Percentiles rank a stretch among this genome's conserved stretches.
Evolutionary conservation across 2,329 filamentous ascomycete genomes (phyloP).

Genomic region (Calonectria pseudoturangicola): DNA sequence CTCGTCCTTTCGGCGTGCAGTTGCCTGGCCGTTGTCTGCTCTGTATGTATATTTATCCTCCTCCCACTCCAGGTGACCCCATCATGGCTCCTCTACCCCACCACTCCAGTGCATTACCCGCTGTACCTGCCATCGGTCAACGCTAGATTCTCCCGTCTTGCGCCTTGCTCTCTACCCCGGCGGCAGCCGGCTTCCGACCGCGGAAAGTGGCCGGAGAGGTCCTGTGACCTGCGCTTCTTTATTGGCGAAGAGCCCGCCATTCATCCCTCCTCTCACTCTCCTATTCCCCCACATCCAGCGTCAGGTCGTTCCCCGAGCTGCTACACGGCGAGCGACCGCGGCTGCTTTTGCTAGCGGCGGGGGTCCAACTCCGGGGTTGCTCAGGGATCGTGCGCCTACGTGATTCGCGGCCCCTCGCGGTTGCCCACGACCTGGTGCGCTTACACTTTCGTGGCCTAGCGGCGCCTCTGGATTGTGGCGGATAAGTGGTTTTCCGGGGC

Average conservation of each 20-base stretch:
- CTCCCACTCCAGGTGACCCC: not conserved
- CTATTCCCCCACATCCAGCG: conserved; percentile 37
- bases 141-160: conserved; percentile 6
- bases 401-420: not conserved
- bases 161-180: not conserved
- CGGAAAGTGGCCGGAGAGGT: conserved; percentile 41
- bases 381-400: not conserved
- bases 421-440: not conserved
- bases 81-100: conserved; percentile 7
- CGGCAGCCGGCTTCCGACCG: conserved; percentile 38
- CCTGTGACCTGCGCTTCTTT: not conserved
- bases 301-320: conserved; percentile 32
- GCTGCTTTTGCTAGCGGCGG: conserved; percentile 43
- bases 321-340: conserved; percentile 8
- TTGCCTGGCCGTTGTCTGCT: not conserved
- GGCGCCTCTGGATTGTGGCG: conserved; percentile 43
- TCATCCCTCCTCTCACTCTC: not conserved
- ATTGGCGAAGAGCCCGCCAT: not conserved
- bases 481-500: conserved; percentile 54
- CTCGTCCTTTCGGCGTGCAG: not conserved
- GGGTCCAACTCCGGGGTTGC: conserved; percentile 50
- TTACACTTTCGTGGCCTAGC: conserved; percentile 30
- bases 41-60: conserved; percentile 32
- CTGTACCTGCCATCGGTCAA: conserved; percentile 8
- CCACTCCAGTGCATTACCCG: conserved; percentile 19